Evolutionary conservation across 2,329 filamentous ascomycete species (phyloP).

Genomic region (Calonectria montana): DNA sequence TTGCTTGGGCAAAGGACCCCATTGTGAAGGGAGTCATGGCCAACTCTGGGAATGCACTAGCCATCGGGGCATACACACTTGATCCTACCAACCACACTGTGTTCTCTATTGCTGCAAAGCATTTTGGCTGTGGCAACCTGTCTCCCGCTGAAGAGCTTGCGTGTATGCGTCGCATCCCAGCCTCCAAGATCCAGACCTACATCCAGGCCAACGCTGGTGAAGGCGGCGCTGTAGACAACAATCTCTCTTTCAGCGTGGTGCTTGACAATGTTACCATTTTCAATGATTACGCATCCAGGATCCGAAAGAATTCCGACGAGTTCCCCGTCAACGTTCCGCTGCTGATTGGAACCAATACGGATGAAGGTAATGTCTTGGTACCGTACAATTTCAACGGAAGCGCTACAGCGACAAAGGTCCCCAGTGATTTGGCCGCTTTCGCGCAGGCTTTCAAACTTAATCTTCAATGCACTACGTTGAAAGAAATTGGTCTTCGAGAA

Average conservation of each 20-base stretch:
- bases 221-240: constrained; percentile 32
- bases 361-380: constrained; percentile 31
- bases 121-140: constrained; percentile 13
- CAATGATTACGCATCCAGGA: constrained; percentile 19
- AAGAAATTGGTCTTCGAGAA: constrained; percentile 21
- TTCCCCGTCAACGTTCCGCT: constrained; percentile 16
- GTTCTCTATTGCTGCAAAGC: constrained; percentile 20
- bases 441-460: constrained; percentile 23
- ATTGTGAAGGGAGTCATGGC: constrained; percentile 32
- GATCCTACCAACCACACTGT: constrained; percentile 21
- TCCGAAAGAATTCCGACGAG: not conserved
- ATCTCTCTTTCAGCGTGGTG: constrained; percentile 17
- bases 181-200: constrained; percentile 21
- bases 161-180: constrained; percentile 25
- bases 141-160: constrained; percentile 5
- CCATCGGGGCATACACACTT: constrained; percentile 13
- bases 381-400: constrained; percentile 27
- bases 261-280: constrained; percentile 29
- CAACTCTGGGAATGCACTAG: constrained; percentile 31
- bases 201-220: constrained; percentile 25
- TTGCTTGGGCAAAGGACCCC: constrained; percentile 28
- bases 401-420: constrained; percentile 27
- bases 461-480: constrained; percentile 29
- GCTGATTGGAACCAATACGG: constrained; percentile 31
- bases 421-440: constrained; percentile 5